These are phyloP conservation scores for Fusarium nisikadoi DNA, from an alignment of 2,329 filamentous ascomycete genomes.

Conservation along the genomic window DNA sequence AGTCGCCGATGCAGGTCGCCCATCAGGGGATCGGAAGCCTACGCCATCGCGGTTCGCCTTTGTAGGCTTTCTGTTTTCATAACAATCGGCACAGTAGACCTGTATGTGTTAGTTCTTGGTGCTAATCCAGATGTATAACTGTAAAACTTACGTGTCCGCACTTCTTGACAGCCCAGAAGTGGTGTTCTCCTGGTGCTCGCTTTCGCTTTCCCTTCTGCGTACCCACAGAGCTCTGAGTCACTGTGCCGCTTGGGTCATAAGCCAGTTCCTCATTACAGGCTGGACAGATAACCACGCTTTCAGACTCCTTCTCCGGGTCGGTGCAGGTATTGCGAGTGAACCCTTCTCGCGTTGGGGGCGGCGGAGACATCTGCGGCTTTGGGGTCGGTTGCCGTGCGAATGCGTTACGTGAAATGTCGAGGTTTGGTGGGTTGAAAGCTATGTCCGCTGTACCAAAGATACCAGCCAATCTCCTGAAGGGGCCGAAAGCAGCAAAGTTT, in stretches of 20 bases:
- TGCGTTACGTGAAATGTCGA: conserved; percentile 45
- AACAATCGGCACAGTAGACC: conserved; percentile 73
- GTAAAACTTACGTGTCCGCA: conserved; percentile 85
- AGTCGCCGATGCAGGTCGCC: conserved; percentile 40
- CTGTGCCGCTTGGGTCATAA: conserved; percentile 66
- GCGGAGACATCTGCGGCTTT: conserved; percentile 68
- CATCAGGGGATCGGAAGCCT: conserved; percentile 52
- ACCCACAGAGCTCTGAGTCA: conserved; percentile 27
- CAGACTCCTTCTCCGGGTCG: conserved; percentile 60
- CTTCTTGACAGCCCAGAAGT: conserved; percentile 90
- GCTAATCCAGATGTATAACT: not conserved
- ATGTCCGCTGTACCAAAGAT: conserved; percentile 42
- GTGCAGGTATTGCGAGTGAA: conserved; percentile 77
- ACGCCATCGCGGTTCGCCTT: conserved; percentile 49
- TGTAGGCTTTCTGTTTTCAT: conserved; percentile 62
- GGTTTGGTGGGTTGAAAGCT: conserved; percentile 34
- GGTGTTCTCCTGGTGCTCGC: conserved; percentile 71
- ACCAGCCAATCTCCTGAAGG: conserved; percentile 43
- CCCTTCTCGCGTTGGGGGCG: conserved; percentile 73
- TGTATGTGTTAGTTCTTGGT: conserved; percentile 43
- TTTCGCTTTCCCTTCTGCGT: conserved; percentile 55
- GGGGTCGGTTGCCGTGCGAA: conserved; percentile 49
- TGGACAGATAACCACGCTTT: conserved; percentile 82
- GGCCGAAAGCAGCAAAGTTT: conserved; percentile 37
- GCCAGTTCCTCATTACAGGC: conserved; percentile 88